A percentile compares a stretch with the other conserved stretches of the same genome.
phyloP scores from a whole-genome alignment of 306 rosid species.

The Acacia melanoxylon region DNA sequence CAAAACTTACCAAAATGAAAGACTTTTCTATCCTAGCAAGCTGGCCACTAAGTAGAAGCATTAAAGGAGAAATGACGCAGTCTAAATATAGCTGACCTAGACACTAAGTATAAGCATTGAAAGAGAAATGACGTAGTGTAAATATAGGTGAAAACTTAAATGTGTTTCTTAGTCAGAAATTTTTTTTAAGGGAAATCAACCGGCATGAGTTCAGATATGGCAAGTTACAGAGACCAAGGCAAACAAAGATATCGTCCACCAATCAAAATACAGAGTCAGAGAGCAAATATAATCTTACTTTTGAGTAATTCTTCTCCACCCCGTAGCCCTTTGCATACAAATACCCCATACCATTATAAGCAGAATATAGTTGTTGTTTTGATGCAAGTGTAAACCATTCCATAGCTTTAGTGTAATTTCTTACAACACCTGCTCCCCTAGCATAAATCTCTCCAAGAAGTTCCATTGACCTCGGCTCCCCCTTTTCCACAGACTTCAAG shows the following conservation, averaged over 20 bases:
- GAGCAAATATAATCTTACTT: slow-evolving; percentile 38
- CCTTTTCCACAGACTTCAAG: slow-evolving; percentile 66
- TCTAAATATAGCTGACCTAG: not conserved
- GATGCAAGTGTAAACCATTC: slow-evolving; percentile 72
- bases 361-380: slow-evolving; percentile 51
- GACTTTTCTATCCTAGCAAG: not conserved
- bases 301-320: slow-evolving; percentile 64
- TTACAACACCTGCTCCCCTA: slow-evolving; percentile 69
- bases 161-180: not conserved
- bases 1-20: not conserved
- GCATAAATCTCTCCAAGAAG: slow-evolving; percentile 71
- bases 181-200: not conserved
- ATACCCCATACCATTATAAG: slow-evolving; percentile 73
- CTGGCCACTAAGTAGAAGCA: not conserved
- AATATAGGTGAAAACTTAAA: not conserved
- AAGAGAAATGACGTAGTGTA: not conserved
- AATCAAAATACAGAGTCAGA: not conserved
- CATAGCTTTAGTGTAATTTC: slow-evolving; percentile 61
- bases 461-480: slow-evolving; percentile 71
- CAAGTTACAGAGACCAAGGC: slow-evolving; percentile 23
- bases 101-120: not conserved
- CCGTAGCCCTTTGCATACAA: slow-evolving; percentile 65
- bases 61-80: not conserved
- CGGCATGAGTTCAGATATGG: not conserved
- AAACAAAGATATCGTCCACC: not conserved